Evolutionary conservation across 2,329 filamentous ascomycete species (phyloP).

Genomic region (Xylariaceae sp.): DNA sequence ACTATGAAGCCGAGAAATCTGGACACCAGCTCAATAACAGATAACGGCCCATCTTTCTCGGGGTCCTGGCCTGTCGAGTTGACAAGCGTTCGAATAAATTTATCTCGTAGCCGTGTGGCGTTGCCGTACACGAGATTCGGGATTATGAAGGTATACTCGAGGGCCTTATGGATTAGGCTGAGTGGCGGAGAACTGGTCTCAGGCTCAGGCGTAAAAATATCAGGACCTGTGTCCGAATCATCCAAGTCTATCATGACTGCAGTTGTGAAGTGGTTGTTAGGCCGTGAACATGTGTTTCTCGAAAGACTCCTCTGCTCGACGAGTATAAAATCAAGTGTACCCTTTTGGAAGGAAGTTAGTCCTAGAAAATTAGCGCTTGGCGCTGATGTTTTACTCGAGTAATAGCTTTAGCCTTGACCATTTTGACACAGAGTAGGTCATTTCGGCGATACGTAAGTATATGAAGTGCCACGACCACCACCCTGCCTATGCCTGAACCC

Average conservation of each 20-base stretch:
- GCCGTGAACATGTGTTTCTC: background rate
- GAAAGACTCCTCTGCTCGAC: background rate
- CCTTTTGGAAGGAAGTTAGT: slow-evolving; percentile 1
- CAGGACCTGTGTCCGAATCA: slow-evolving; percentile 26
- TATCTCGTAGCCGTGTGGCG: slow-evolving; percentile 20
- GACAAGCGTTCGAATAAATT: slow-evolving; percentile 18
- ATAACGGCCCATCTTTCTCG: slow-evolving; percentile 2
- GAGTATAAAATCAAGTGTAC: background rate
- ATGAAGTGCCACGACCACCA: slow-evolving; percentile 1
- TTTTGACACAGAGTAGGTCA: background rate
- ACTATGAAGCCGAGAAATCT: slow-evolving; percentile 20
- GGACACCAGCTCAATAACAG: slow-evolving; percentile 20
- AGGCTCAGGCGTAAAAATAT: slow-evolving; percentile 22
- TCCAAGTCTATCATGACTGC: slow-evolving; percentile 21
- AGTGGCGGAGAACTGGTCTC: slow-evolving; percentile 22
- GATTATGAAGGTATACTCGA: slow-evolving; percentile 26
- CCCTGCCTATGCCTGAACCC: background rate
- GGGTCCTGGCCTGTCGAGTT: slow-evolving; percentile 4
- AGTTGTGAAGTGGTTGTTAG: background rate
- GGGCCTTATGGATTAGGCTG: slow-evolving; percentile 17
- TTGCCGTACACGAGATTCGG: slow-evolving; percentile 23
- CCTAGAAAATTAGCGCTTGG: background rate
- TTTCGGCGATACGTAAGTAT: slow-evolving; percentile 2
- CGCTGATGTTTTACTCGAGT: background rate
- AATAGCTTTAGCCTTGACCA: background rate